phyloP scores from a whole-genome alignment of 129 eudicot genomes.

The Rutidosis leptorrhynchoides region DNA sequence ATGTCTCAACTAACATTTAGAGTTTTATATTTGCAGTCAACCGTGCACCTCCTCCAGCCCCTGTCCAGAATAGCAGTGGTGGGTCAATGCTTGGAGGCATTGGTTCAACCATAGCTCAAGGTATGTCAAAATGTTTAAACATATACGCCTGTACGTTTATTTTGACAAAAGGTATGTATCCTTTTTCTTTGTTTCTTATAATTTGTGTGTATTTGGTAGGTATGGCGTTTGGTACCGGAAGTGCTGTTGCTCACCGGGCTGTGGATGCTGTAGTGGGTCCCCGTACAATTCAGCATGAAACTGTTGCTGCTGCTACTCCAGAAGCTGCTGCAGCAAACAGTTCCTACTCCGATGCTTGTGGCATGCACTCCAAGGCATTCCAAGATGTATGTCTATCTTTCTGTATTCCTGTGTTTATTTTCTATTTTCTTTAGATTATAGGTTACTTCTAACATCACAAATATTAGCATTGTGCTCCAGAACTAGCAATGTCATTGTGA shows the following conservation, averaged over 20 bases:
- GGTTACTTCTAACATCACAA: background rate
- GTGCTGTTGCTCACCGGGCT: conserved; percentile 91
- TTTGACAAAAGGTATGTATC: background rate
- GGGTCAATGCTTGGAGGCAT: conserved; percentile 75
- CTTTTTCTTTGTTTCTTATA: background rate
- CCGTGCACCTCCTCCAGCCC: conserved; percentile 92
- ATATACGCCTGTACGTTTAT: background rate
- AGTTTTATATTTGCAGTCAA: conserved; percentile 37
- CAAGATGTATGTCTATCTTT: conserved; percentile 54
- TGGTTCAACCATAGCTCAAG: conserved; percentile 87
- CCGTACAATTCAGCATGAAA: conserved; percentile 81
- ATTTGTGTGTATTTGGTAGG: conserved; percentile 37
- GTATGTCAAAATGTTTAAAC: conserved; percentile 34
- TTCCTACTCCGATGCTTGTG: conserved; percentile 64
- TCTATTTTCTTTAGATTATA: background rate
- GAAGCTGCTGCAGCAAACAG: conserved; percentile 30
- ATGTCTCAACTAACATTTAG: background rate
- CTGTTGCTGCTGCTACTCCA: conserved; percentile 55
- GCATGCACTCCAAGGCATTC: conserved; percentile 75
- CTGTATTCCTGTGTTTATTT: background rate
- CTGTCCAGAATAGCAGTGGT: conserved; percentile 61
- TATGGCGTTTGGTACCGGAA: conserved; percentile 88
- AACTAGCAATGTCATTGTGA: too few relatives aligned
- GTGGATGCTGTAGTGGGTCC: conserved; percentile 93
- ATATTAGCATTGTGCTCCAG: too few relatives aligned